Base-by-base conservation (phyloP, 2,329 filamentous ascomycete genomes). In the Apiospora koreana region DNA sequence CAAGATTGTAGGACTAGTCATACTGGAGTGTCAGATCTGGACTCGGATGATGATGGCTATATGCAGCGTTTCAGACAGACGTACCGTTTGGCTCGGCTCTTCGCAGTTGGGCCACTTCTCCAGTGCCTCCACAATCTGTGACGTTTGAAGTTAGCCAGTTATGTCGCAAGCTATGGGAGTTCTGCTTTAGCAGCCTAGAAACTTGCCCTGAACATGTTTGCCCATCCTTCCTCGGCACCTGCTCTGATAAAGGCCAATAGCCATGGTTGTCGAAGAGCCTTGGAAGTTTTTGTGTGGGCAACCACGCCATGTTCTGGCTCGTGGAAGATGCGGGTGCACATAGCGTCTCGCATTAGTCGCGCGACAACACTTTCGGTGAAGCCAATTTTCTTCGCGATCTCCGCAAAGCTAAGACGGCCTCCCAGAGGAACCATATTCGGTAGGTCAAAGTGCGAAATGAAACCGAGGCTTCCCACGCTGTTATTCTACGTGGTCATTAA, bases 291-390 rank as follows among this genome's bases (percentile, higher is more conserved):
- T 21, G 80, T 84, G 72, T 85, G 84, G 2, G 80, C 79, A 5
- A 85, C 80, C 12, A 76, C 73, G 3, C 80, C 82, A 3, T 75
- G 73, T 23, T 75, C 69, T 0, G 81, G 82, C 73, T 85, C 83
- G 35, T 72, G 69, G 69, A 85, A 85, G 31, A 84, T 72, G 65
- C 78, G 78, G 71, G 81, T 81, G 0, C 78, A 77, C 71, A 82
- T 81, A 35, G 81, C 80, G 48, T 81, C 77, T 12, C 82, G 81
- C 41, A 83, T 58, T 0, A 85, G 71, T 35, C 83, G 81, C 10
- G 6, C n/a, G 10, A 69, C 35, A 38, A 71, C 67, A 5, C 68
- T 25, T 35, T 78, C 75, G 2, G 74, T 69, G 3, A 82, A 73
- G 1, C 71, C 67, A 12, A 76, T 76, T 2, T 66, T 25, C 9